These are phyloP conservation scores for Cystofilobasidium macerans DNA, from an alignment of 768 basidiomycete genomes.

Conservation along the genomic window DNA sequence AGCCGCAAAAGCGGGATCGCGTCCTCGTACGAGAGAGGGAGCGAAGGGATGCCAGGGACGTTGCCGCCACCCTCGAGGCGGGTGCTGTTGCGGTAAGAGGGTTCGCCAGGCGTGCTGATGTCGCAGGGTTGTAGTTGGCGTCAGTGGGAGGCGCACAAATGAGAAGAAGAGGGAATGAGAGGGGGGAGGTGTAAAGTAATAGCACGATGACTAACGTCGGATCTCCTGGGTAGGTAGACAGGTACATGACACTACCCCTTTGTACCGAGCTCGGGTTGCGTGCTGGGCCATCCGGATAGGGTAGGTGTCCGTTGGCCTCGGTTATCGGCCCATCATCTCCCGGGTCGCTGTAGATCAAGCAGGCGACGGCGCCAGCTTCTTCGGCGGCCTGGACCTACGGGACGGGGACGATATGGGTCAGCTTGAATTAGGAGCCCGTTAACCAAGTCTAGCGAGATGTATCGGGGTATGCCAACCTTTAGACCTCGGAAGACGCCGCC, in stretches of 20 bases:
- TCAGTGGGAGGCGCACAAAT: no score
- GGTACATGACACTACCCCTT: conserved; percentile 67
- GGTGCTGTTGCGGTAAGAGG: conserved; percentile 71
- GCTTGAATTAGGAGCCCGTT: background rate
- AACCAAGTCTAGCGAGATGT: conserved; percentile 38
- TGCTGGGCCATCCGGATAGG: conserved; percentile 75
- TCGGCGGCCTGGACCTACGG: conserved; percentile 65
- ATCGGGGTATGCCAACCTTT: conserved; percentile 42
- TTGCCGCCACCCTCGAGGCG: conserved; percentile 44
- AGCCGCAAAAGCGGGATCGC: conserved; percentile 56
- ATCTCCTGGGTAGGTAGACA: conserved; percentile 44
- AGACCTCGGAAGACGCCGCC: conserved; percentile 65
- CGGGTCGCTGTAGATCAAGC: conserved; percentile 71
- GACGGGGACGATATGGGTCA: background rate
- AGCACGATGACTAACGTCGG: conserved; percentile 41
- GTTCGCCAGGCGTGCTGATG: conserved; percentile 51
- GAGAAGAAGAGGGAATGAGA: background rate
- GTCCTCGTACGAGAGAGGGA: conserved; percentile 84
- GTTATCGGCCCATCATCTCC: conserved; percentile 59
- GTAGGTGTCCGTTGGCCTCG: conserved; percentile 3
- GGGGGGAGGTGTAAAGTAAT: conserved; percentile 24
- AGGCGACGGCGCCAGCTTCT: conserved; percentile 61
- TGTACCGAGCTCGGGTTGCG: conserved; percentile 73
- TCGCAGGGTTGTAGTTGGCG: no score
- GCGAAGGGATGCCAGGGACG: conserved; percentile 64